These are phyloP conservation scores for Fomes fomentarius DNA, from an alignment of 1,284 basidiomycete genomes.

Conservation along the genomic window DNA sequence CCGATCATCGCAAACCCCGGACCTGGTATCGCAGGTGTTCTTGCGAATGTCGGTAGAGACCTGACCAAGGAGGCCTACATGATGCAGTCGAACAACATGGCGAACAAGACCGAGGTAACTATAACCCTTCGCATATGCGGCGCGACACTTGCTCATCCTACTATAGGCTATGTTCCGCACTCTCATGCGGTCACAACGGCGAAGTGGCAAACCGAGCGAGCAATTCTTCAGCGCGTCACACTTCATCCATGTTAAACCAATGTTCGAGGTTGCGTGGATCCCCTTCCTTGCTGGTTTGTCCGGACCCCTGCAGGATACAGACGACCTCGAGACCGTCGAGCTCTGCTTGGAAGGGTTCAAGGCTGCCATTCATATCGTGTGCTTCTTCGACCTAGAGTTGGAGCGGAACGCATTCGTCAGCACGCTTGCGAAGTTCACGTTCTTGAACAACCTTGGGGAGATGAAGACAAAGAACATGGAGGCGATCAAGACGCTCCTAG, in stretches of 20 bases:
- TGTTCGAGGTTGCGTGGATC: constrained; percentile 99
- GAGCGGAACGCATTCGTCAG: constrained; percentile 97
- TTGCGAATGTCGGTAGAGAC: constrained; percentile 90
- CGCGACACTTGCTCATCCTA: background rate
- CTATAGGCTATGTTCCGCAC: constrained; percentile 85
- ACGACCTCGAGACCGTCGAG: constrained; percentile 89
- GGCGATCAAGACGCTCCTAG: constrained; percentile 92
- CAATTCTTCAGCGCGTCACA: constrained; percentile 96
- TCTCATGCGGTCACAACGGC: constrained; percentile 86
- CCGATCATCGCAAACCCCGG: constrained; percentile 50
- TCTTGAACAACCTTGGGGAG: constrained; percentile 94
- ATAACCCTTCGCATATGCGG: no score
- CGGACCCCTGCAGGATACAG: constrained; percentile 89
- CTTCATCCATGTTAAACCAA: constrained; percentile 92
- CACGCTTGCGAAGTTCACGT: constrained; percentile 97
- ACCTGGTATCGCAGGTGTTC: constrained; percentile 77
- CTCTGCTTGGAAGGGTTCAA: constrained; percentile 95
- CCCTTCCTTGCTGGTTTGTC: constrained; percentile 93
- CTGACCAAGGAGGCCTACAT: constrained; percentile 94
- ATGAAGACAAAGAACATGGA: constrained; percentile 99
- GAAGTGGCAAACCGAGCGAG: constrained; percentile 72
- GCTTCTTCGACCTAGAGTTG: constrained; percentile 93
- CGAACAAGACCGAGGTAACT: constrained; percentile 89
- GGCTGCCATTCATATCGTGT: constrained; percentile 90
- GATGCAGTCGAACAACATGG: constrained; percentile 93